Conservation (phyloP, 352 stramenopile species). For the Phytopythium kandeliae region DNA sequence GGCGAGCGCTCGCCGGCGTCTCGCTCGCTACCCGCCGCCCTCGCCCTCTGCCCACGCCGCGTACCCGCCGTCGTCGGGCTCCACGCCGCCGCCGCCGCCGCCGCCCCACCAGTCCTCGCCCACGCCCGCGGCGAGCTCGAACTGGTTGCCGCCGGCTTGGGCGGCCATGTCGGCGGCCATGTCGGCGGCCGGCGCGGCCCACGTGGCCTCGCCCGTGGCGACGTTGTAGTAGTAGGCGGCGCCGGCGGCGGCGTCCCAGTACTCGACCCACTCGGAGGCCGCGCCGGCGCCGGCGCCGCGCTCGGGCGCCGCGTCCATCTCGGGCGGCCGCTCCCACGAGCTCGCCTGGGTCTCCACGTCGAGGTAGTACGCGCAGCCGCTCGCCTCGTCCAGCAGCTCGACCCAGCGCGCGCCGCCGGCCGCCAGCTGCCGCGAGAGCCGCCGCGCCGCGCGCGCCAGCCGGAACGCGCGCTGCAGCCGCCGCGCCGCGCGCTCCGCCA, state of each 20-base stretch:
- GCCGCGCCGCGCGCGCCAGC: constrained; percentile 28
- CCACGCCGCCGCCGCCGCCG: too few species aligned
- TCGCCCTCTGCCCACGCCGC: too few species aligned
- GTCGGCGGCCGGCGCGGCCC: constrained; percentile 57
- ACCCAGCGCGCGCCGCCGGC: constrained; percentile 26
- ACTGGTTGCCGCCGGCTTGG: neutral
- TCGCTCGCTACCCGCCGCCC: too few species aligned
- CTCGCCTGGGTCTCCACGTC: constrained; percentile 44
- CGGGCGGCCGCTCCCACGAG: constrained; percentile 41
- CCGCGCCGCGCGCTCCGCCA: constrained; percentile 23
- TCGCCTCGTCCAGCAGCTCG: constrained; percentile 64
- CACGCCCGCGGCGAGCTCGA: constrained; percentile 10
- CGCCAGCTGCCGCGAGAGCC: constrained; percentile 29
- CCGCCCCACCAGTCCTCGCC: too few species aligned
- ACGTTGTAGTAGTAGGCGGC: constrained; percentile 69
- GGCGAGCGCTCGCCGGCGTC: too few species aligned
- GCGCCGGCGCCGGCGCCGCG: neutral
- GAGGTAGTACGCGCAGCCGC: constrained; percentile 66
- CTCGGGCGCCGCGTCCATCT: constrained; percentile 13
- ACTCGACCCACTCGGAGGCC: constrained; percentile 53
- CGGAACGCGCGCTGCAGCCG: constrained; percentile 56
- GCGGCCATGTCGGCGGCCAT: too few species aligned
- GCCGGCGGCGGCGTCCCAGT: constrained; percentile 64
- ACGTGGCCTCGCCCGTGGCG: constrained; percentile 61
- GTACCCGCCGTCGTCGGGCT: too few species aligned